These are phyloP conservation scores for Colletotrichum karsti DNA, from an alignment of 2,329 filamentous ascomycete genomes.

Conservation along the genomic window DNA sequence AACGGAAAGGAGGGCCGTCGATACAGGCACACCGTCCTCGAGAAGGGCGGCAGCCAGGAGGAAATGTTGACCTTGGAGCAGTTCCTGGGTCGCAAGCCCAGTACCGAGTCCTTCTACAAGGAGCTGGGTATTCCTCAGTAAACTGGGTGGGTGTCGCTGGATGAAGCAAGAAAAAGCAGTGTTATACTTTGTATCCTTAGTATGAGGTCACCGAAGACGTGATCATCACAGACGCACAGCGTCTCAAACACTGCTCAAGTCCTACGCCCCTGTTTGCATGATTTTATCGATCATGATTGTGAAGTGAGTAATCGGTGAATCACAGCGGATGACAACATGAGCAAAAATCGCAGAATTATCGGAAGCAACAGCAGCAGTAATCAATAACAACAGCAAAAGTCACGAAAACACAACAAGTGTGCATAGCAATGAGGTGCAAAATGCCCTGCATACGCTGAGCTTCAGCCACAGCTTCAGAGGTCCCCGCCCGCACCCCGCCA, in stretches of 20 bases:
- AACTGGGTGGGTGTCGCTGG: not conserved
- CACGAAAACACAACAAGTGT: too few species aligned
- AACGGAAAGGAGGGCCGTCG: constrained; percentile 75
- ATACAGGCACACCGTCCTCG: constrained; percentile 81
- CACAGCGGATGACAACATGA: too few species aligned
- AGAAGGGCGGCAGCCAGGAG: constrained; percentile 80
- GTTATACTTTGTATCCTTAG: not conserved
- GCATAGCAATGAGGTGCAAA: not conserved
- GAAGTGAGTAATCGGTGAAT: too few species aligned
- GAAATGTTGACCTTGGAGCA: constrained; percentile 84
- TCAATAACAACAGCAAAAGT: too few species aligned
- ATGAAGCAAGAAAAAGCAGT: not conserved
- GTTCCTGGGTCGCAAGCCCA: constrained; percentile 81
- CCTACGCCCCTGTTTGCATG: too few species aligned
- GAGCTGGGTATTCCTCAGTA: constrained; percentile 66
- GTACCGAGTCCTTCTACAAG: constrained; percentile 80
- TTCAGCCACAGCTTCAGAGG: not conserved
- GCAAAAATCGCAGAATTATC: too few species aligned
- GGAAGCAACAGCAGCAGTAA: too few species aligned
- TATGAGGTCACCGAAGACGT: not conserved
- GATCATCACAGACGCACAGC: not conserved
- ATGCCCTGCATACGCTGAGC: too few species aligned
- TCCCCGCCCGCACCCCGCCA: constrained; percentile 21
- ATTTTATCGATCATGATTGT: too few species aligned
- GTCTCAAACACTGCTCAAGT: not conserved